Percentiles rank a stretch among this genome's conserved stretches.
phyloP scores from a whole-genome alignment of 2,329 filamentous ascomycete species.

The Aspergillus puulaauensis region DNA sequence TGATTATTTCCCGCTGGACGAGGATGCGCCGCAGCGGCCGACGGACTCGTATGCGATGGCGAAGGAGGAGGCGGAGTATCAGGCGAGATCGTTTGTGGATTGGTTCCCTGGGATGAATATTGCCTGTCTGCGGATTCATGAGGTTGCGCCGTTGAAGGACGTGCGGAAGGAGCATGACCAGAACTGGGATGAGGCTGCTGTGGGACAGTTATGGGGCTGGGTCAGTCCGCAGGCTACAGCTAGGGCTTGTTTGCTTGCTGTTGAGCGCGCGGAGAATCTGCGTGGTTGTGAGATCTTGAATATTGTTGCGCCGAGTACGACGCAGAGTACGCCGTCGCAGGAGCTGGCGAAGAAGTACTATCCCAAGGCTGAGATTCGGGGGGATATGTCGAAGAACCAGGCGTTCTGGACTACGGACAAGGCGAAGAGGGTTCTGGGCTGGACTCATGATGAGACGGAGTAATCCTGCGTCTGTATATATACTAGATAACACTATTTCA shows the following conservation, averaged over 20 bases:
- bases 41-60: slow-evolving; percentile 39
- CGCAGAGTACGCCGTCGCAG: slow-evolving; percentile 21
- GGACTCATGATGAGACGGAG: slow-evolving; percentile 32
- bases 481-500: too few species aligned
- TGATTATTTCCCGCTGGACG: slow-evolving; percentile 41
- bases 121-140: slow-evolving; percentile 39
- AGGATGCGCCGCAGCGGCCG: slow-evolving; percentile 32
- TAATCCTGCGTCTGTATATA: neutral
- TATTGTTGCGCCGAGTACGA: slow-evolving; percentile 33
- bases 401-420: slow-evolving; percentile 22
- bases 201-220: slow-evolving; percentile 40
- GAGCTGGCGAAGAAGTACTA: slow-evolving; percentile 26
- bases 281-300: slow-evolving; percentile 38
- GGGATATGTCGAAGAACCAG: slow-evolving; percentile 23
- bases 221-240: slow-evolving; percentile 36
- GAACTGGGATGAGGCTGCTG: slow-evolving; percentile 34
- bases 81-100: slow-evolving; percentile 33
- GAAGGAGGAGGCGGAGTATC: slow-evolving; percentile 37
- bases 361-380: slow-evolving; percentile 24
- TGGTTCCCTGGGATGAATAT: slow-evolving; percentile 42
- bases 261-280: slow-evolving; percentile 32
- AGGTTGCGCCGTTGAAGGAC: slow-evolving; percentile 31
- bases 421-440: slow-evolving; percentile 19
- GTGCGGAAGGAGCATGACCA: slow-evolving; percentile 33
- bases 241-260: slow-evolving; percentile 34